These are phyloP conservation scores for Nakazawaea siamensis DNA, from an alignment of 805 yeast species.

Conservation along the genomic window DNA sequence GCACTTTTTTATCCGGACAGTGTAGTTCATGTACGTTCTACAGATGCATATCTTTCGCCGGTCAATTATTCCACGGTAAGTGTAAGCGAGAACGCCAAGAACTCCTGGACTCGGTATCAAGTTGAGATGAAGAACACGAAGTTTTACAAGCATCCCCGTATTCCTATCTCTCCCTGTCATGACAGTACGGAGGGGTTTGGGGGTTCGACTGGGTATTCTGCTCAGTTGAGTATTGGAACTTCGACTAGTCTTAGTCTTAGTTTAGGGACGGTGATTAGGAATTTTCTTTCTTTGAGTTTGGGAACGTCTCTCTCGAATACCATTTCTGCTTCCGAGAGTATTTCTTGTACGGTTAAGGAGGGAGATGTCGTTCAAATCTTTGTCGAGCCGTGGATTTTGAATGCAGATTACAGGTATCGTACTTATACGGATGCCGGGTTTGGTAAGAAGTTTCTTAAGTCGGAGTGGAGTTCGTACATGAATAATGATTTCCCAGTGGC, in stretches of 20 bases:
- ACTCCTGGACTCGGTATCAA: too few relatives aligned
- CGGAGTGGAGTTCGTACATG: not conserved
- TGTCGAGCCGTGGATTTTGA: constrained; percentile 10
- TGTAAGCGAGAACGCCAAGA: not conserved
- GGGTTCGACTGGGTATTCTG: constrained; percentile 7
- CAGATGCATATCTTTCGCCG: constrained; percentile 2
- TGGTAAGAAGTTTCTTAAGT: not conserved
- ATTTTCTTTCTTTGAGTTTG: not conserved
- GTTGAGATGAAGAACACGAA: constrained; percentile 2
- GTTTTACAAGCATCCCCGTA: constrained; percentile 1
- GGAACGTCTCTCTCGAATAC: constrained; percentile 2
- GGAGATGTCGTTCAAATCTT: constrained; percentile 10
- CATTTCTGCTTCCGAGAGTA: constrained; percentile 3
- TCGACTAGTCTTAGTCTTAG: not conserved
- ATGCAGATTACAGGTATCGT: constrained; percentile 4
- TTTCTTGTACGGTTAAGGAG: constrained; percentile 5
- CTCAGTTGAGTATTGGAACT: not conserved
- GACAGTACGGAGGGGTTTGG: constrained; percentile 10
- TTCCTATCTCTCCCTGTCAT: constrained; percentile 9
- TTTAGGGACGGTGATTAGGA: constrained; percentile 1
- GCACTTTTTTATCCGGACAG: constrained; percentile 2
- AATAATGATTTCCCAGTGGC: constrained; percentile 5
- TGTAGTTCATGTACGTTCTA: not conserved
- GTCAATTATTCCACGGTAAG: not conserved
- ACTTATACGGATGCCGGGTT: not conserved